These are phyloP conservation scores for Meripilus lineatus DNA, from an alignment of 1,284 basidiomycete species.

Conservation along the genomic window DNA sequence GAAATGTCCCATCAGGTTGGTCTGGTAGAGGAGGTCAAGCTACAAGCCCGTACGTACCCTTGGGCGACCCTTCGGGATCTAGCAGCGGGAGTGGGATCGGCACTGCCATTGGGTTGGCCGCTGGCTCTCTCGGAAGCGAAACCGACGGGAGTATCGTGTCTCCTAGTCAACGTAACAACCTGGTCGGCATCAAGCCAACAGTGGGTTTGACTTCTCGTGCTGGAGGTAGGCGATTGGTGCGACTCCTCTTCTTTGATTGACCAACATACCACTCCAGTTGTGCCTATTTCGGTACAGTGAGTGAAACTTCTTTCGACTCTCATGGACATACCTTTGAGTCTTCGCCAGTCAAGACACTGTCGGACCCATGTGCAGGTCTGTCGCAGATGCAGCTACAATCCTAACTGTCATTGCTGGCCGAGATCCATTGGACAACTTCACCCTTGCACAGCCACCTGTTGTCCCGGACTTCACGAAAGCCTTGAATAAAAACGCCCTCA, in stretches of 20 bases:
- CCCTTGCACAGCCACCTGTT: constrained; percentile 33
- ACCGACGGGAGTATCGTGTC: constrained; percentile 58
- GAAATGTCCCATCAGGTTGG: constrained; percentile 31
- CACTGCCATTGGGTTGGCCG: constrained; percentile 52
- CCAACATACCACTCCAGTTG: too few relatives aligned
- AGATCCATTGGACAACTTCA: constrained; percentile 41
- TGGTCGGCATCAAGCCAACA: constrained; percentile 46
- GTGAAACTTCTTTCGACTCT: background rate
- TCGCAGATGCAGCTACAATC: constrained; percentile 40
- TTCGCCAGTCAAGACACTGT: constrained; percentile 40
- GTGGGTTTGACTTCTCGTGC: constrained; percentile 42
- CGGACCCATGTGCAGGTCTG: constrained; percentile 43
- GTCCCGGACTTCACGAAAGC: constrained; percentile 37
- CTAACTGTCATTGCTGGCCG: constrained; percentile 40
- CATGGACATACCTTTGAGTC: background rate
- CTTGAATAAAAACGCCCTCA: constrained; percentile 29
- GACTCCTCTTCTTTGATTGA: background rate
- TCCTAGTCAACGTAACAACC: constrained; percentile 32
- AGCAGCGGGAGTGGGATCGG: constrained; percentile 57
- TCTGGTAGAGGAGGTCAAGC: constrained; percentile 38
- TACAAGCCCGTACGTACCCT: constrained; percentile 35
- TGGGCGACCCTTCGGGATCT: constrained; percentile 55
- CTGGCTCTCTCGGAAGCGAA: constrained; percentile 54
- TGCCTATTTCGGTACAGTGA: constrained; percentile 40
- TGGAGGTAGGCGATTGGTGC: constrained; percentile 26